Evolutionary conservation across 768 basidiomycete species (phyloP).

Genomic region (Suillus plorans): DNA sequence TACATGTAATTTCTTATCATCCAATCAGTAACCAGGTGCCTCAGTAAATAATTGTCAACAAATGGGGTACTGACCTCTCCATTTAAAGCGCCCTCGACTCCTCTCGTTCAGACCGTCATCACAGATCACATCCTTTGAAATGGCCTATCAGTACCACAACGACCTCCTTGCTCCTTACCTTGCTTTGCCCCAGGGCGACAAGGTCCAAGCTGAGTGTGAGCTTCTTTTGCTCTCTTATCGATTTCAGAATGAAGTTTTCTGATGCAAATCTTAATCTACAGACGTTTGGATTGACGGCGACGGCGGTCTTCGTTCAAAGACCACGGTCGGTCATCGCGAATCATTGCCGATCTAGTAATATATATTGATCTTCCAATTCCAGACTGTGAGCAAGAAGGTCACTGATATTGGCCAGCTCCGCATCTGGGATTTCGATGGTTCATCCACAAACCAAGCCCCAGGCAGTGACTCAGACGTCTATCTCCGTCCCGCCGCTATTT

Average conservation of each 20-base stretch:
- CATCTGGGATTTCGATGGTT: conserved; percentile 99
- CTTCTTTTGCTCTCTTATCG: conserved; percentile 11
- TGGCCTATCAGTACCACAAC: conserved; percentile 58
- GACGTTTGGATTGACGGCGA: conserved; percentile 99
- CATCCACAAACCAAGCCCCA: conserved; percentile 96
- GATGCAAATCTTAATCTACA: conserved; percentile 33
- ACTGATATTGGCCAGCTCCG: conserved; percentile 89
- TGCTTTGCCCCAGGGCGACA: conserved; percentile 84
- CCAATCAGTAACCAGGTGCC: conserved; percentile 25
- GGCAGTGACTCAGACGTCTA: conserved; percentile 96
- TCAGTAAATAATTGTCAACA: conserved; percentile 28
- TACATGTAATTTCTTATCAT: conserved; percentile 22
- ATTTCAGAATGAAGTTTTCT: conserved; percentile 16
- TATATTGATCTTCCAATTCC: conserved; percentile 6
- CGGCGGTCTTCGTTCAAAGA: conserved; percentile 93
- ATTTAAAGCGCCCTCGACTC: conserved; percentile 22
- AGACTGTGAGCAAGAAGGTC: conserved; percentile 88
- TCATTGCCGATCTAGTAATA: background rate
- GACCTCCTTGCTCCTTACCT: conserved; percentile 91
- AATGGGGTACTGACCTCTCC: conserved; percentile 11
- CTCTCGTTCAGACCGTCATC: conserved; percentile 12
- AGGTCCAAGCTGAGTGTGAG: conserved; percentile 92
- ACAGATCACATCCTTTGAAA: conserved; percentile 8
- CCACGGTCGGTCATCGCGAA: conserved; percentile 59
- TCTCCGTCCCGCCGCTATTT: conserved; percentile 95